A percentile compares a stretch with the other conserved stretches of the same genome.
phyloP scores from a whole-genome alignment of 495 filamentous ascomycete species.

The Platismatia glauca region DNA sequence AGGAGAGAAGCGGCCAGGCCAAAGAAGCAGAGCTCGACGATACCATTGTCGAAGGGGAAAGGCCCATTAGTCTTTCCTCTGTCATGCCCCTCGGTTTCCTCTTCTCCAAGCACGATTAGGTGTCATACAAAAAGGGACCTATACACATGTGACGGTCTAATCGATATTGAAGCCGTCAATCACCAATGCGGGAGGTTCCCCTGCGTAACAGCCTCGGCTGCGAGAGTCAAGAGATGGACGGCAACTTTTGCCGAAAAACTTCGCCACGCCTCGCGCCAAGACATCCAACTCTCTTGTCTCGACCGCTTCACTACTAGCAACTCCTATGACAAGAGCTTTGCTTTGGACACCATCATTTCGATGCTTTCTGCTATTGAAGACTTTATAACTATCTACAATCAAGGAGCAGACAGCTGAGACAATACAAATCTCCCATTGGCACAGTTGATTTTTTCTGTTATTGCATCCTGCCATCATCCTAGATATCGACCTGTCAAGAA shows the following conservation, averaged over 20 bases:
- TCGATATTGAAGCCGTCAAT: background rate
- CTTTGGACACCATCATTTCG: background rate
- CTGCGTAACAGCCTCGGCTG: constrained; percentile 1
- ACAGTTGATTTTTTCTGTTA: background rate
- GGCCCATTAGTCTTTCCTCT: background rate
- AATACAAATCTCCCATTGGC: background rate
- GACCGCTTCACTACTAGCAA: too few relatives aligned
- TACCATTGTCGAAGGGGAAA: background rate
- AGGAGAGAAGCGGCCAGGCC: background rate
- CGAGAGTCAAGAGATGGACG: background rate
- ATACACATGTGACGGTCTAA: background rate
- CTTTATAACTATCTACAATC: background rate
- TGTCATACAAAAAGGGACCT: background rate
- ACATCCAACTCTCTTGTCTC: too few relatives aligned
- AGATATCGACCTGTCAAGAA: background rate
- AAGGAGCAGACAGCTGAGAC: background rate
- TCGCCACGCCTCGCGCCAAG: too few relatives aligned
- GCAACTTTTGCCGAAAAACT: background rate
- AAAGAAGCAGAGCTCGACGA: background rate
- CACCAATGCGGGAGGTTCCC: too few relatives aligned
- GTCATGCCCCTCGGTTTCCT: background rate
- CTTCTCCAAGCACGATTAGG: background rate
- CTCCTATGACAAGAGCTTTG: background rate
- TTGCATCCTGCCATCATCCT: background rate
- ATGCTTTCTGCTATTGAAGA: background rate